These are phyloP conservation scores for Cyberlindnera xylosilytica DNA, from an alignment of 805 yeast genomes.

Conservation along the genomic window DNA sequence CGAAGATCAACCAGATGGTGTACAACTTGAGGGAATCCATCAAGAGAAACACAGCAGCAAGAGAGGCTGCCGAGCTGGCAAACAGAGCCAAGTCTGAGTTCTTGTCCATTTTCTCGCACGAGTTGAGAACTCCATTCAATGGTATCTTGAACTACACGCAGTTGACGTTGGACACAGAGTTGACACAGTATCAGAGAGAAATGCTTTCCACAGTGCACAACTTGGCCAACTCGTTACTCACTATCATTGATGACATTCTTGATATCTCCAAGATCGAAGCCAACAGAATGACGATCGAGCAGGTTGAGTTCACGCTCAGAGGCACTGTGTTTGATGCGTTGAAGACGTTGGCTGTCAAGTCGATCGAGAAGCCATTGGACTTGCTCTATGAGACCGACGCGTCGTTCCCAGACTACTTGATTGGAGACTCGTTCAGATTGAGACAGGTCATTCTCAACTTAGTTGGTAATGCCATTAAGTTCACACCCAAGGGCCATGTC, in stretches of 20 bases:
- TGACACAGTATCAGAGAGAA: conserved; percentile 88
- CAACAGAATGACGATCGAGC: conserved; percentile 88
- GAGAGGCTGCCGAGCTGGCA: conserved; percentile 92
- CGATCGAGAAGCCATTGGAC: conserved; percentile 81
- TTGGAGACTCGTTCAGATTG: conserved; percentile 86
- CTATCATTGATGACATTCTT: conserved; percentile 85
- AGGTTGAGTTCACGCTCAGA: conserved; percentile 79
- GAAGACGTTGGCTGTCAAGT: conserved; percentile 85
- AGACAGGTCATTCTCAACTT: conserved; percentile 83
- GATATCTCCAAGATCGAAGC: conserved; percentile 94
- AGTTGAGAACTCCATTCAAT: conserved; percentile 87
- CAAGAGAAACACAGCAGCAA: conserved; percentile 87
- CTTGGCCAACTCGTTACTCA: conserved; percentile 77
- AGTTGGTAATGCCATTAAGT: conserved; percentile 88
- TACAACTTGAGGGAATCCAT: conserved; percentile 82
- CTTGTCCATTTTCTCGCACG: conserved; percentile 85
- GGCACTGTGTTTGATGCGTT: conserved; percentile 89
- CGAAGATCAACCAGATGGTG: conserved; percentile 74
- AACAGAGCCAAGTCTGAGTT: conserved; percentile 88
- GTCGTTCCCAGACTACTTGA: conserved; percentile 80
- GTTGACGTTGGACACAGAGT: conserved; percentile 79
- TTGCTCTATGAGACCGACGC: conserved; percentile 79
- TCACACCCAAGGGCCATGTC: conserved; percentile 80
- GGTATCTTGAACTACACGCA: conserved; percentile 95
- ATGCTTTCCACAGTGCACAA: conserved; percentile 89